These are phyloP conservation scores for Phytopythium mirpurense DNA, from an alignment of 352 stramenopile genomes.

Conservation along the genomic window DNA sequence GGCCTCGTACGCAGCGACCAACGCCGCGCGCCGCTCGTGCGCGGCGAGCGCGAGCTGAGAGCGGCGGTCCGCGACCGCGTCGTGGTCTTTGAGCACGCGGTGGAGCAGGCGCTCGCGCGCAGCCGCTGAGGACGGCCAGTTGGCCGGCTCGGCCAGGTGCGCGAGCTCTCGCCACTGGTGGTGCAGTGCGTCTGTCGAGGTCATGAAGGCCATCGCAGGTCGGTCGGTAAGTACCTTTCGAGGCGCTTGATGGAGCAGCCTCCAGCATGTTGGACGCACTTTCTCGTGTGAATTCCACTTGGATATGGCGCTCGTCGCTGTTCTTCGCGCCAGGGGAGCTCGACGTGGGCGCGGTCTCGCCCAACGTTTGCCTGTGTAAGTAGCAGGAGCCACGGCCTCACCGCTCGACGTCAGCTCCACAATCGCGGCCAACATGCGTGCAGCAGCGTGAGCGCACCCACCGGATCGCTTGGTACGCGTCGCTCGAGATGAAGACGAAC, in stretches of 20 bases:
- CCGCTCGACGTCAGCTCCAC: no score
- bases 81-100: conserved; percentile 70
- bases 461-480: conserved; percentile 23
- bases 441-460: conserved; percentile 1
- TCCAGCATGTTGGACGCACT: conserved; percentile 42
- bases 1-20: conserved; percentile 18
- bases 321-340: neutral
- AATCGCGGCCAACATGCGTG: neutral
- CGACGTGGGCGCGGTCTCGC: neutral
- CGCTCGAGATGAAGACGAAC: conserved; percentile 44
- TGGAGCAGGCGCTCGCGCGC: conserved; percentile 54
- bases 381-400: no score
- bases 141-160: conserved; percentile 32
- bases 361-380: neutral
- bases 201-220: conserved; percentile 16
- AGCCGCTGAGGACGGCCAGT: conserved; percentile 44
- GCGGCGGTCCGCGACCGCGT: conserved; percentile 32
- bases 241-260: no score
- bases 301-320: conserved; percentile 27
- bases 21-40: conserved; percentile 44
- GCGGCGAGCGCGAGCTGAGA: conserved; percentile 32
- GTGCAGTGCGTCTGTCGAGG: conserved; percentile 34
- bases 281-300: conserved; percentile 58
- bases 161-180: conserved; percentile 64
- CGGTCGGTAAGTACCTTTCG: conserved; percentile 26